phyloP scores from a whole-genome alignment of 805 yeast species.

The Ogataea trehaloabstinens region DNA sequence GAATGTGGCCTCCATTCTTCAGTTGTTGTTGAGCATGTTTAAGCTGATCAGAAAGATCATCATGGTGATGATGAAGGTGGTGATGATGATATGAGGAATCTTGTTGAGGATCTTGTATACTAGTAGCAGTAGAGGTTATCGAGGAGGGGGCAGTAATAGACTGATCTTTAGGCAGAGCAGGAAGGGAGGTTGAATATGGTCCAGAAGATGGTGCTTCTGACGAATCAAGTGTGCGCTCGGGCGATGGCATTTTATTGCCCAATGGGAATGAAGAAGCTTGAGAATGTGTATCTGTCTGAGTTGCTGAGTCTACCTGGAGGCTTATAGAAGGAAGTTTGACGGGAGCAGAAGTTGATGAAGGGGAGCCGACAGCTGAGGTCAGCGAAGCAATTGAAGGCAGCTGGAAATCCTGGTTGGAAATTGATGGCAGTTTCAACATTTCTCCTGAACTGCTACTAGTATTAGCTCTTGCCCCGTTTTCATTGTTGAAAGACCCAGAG shows the following conservation, averaged over 20 bases:
- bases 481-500: slow-evolving; percentile 10
- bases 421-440: slow-evolving; percentile 7
- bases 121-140: too few species aligned
- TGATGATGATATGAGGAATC: slow-evolving; percentile 21
- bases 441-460: slow-evolving; percentile 1
- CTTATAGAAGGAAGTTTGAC: slow-evolving; percentile 20
- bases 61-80: slow-evolving; percentile 30
- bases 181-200: background rate
- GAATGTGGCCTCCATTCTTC: slow-evolving; percentile 29
- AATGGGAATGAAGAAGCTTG: background rate
- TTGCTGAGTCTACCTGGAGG: background rate
- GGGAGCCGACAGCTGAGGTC: slow-evolving; percentile 6
- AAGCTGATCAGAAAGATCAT: slow-evolving; percentile 21
- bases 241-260: background rate
- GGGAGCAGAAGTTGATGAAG: slow-evolving; percentile 4
- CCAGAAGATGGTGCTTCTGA: background rate
- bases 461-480: background rate
- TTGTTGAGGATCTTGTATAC: slow-evolving; percentile 6
- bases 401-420: slow-evolving; percentile 22
- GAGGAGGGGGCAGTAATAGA: too few species aligned
- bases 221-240: background rate
- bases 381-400: slow-evolving; percentile 41
- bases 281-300: background rate
- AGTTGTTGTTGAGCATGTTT: slow-evolving; percentile 26
- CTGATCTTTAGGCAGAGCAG: too few species aligned